Evolutionary conservation across 495 filamentous ascomycete species (phyloP).

Genomic region (Aspergillus homomorphus): DNA sequence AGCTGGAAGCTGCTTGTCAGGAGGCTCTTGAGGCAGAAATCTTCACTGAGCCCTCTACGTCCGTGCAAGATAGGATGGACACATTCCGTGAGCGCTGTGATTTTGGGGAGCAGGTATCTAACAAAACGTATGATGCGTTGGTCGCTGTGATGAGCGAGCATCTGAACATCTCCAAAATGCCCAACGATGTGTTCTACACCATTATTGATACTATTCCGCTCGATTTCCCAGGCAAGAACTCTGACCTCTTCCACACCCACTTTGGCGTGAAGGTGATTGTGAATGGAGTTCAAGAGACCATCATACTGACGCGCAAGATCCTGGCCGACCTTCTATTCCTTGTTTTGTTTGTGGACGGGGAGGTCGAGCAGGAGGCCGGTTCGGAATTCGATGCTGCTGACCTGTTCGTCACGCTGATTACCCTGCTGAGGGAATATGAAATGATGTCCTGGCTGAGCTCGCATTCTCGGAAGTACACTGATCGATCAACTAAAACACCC

Average conservation of each 20-base stretch:
- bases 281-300: slow-evolving; percentile 73
- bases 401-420: slow-evolving; percentile 65
- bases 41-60: slow-evolving; percentile 62
- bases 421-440: slow-evolving; percentile 67
- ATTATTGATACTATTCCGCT: slow-evolving; percentile 44
- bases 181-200: slow-evolving; percentile 49
- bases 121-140: slow-evolving; percentile 58
- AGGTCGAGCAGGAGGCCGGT: slow-evolving; percentile 64
- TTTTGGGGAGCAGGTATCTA: slow-evolving; percentile 68
- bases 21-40: slow-evolving; percentile 63
- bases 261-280: slow-evolving; percentile 73
- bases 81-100: slow-evolving; percentile 67
- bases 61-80: slow-evolving; percentile 66
- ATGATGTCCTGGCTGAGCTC: slow-evolving; percentile 78
- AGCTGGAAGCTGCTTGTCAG: slow-evolving; percentile 57
- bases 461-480: slow-evolving; percentile 41
- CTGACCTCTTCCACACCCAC: slow-evolving; percentile 51
- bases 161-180: slow-evolving; percentile 42
- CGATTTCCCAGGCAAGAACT: slow-evolving; percentile 42
- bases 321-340: slow-evolving; percentile 81
- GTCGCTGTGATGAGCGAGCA: slow-evolving; percentile 38
- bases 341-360: slow-evolving; percentile 75
- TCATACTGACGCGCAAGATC: slow-evolving; percentile 60
- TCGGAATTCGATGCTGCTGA: slow-evolving; percentile 63
- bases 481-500: slow-evolving; percentile 13